Conservation (phyloP, 2,329 filamentous ascomycete species). For the Pseudogymnoascus sp. region DNA sequence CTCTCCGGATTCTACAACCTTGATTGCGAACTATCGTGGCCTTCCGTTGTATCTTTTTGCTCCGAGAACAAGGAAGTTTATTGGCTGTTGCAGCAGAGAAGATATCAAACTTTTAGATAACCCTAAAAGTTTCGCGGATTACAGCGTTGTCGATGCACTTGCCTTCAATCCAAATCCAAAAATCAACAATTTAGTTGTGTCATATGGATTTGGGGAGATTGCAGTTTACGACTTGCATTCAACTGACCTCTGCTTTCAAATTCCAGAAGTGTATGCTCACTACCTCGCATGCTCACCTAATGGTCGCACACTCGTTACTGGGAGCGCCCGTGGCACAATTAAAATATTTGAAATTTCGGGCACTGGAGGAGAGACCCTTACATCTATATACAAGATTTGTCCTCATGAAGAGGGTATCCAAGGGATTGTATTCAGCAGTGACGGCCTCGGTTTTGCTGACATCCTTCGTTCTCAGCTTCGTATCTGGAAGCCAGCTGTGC, state of each 20-base stretch:
- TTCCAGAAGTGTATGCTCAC: neutral
- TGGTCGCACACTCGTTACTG: neutral
- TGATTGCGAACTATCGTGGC: constrained; percentile 13
- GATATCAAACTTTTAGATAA: constrained; percentile 16
- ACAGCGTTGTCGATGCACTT: neutral
- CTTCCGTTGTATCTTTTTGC: constrained; percentile 18
- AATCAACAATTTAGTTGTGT: neutral
- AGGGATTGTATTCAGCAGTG: constrained; percentile 27
- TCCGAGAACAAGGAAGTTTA: constrained; percentile 17
- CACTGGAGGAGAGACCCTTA: constrained; percentile 16
- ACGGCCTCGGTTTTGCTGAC: constrained; percentile 30
- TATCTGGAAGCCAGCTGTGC: constrained; percentile 32
- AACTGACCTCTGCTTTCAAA: neutral
- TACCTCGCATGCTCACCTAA: neutral
- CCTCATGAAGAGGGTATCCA: constrained; percentile 25
- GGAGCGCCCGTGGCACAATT: neutral
- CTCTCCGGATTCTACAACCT: constrained; percentile 10
- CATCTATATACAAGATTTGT: constrained; percentile 28
- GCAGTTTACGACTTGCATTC: neutral
- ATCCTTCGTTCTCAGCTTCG: constrained; percentile 27
- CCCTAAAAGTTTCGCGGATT: neutral
- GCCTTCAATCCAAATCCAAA: neutral
- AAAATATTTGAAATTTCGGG: neutral
- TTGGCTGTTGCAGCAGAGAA: constrained; percentile 21
- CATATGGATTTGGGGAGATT: neutral